Base-by-base conservation (phyloP, 179 eudicot species). In the Beta corolliflora region DNA sequence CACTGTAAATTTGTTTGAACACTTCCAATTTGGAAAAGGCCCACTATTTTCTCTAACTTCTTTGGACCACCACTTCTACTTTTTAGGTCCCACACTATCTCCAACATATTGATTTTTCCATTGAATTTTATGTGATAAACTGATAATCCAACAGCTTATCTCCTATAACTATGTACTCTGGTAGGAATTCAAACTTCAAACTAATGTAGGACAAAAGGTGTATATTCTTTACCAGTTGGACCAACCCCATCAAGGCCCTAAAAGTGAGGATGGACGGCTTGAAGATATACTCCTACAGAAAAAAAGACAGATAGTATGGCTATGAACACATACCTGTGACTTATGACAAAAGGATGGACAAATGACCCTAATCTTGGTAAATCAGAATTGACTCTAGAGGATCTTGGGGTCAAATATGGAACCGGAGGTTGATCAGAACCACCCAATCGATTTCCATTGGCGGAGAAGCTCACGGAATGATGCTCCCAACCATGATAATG, bases 401-500 rank as follows among this genome's bases (percentile, higher is more conserved):
- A 79, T 82, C 98, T 89, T 72, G 87, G 93, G 45, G 84, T 58
- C 81, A 87, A 76, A 54, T 92, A 86, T 48, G 93, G 85, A 66
- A 86, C 74, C 7, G 91, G 83, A 65, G 89, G 79, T 70, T 88
- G 97, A 77, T 94, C 98, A 65, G 89, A 84, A 81, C 85, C 89
- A 82, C 91, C 88, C 15, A 86, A 69, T 9, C 91, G 93, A 79
- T 80, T 86, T 76, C 80, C 85, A 53, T 83, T 67, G 41, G 92
- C 65, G 12, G 91, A 87, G 76, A 87, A 87, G 79, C 91, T 90
- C 63, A 90, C 59, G 50, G 85, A 79, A 79, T 90, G 93, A 59
- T 87, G 90, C 59, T 94, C 98, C 98, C 97, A 91, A 72, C 73
- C 85, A 59, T 85, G 92, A 69, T 92, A 90, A 66, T 88, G 93